Evolutionary conservation across 2,329 filamentous ascomycete genomes (phyloP), one percentile per base, ranked within the genome.

Genomic region (Acrocalymma vagum): DNA sequence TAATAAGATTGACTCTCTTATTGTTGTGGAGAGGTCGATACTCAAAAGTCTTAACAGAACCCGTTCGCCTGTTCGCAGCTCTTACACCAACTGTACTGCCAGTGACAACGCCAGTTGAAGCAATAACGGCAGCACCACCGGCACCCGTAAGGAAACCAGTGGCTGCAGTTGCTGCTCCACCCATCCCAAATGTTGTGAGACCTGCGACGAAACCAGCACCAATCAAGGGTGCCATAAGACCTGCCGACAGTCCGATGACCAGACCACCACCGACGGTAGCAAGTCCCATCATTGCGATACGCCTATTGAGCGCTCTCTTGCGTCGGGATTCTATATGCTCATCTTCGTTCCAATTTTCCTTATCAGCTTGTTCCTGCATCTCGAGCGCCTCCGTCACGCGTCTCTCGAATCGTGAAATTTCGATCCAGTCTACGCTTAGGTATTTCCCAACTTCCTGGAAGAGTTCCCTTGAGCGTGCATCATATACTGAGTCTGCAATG

Each of bases 11-110:
- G 25, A 96, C 89, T 42, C 92, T 82, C 72, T 99, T 99, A 72
- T 97, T 97, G 74, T 99, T 99, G 76, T 97, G 92, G 29, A 99
- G 75, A 6, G 94, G 94, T 29, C 93, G 84, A 67, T 97, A 99
- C 71, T 99, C 94, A 63, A 97, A 99, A 0, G 94, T 99, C 71
- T 86, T 91, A 42, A 99, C 95, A 2, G 92, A 86, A 10, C 94
- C 93, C 1, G 89, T 97, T 55, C 94, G 82, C 58, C 92, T 82
- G 60, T 89, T 80, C n/a, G 92, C 91, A 17, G 94, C 93, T 65
- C 85, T 85, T 27, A 88, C 83, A 32, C 90, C 94, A 60, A 99
- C 94, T 24, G 90, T 84, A 58, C 90, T 85, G 35, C 94, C 94
- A 26, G 91, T 92, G 7, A 93, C 79, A 5, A 91, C 91, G 32